A percentile compares a stretch with the other conserved stretches of the same genome.
phyloP scores from a whole-genome alignment of 164 flowering plant genomes.

The Nymphaea colorata region DNA sequence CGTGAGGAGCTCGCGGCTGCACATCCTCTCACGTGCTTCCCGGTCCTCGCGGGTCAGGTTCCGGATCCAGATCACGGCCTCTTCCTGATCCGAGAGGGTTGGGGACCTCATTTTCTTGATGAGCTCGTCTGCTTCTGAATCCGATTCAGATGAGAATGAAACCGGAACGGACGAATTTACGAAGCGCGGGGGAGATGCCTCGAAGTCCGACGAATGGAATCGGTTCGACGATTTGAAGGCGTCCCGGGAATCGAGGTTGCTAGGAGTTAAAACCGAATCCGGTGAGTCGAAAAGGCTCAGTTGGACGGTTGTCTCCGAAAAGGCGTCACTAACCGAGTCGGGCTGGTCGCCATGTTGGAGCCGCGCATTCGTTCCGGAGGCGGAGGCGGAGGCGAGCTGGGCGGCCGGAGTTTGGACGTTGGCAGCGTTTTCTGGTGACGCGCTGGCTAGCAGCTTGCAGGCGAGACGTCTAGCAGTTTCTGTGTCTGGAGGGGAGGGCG shows the following conservation, averaged over 20 bases:
- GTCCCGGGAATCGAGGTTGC: too few species aligned
- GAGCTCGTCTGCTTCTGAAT: too few species aligned
- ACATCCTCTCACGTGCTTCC: background rate
- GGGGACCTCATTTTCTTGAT: background rate
- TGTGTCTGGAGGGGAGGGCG: conserved; percentile 30
- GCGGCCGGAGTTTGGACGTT: background rate
- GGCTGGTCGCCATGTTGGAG: background rate
- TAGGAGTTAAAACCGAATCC: too few species aligned
- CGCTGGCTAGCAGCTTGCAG: conserved; percentile 13
- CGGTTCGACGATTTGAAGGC: too few species aligned
- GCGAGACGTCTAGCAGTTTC: conserved; percentile 25
- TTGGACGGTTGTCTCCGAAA: too few species aligned
- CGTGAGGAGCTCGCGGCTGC: background rate
- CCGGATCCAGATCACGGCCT: background rate
- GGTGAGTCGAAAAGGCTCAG: too few species aligned
- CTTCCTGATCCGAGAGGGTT: background rate
- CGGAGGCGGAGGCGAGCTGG: background rate
- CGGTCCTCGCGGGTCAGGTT: background rate
- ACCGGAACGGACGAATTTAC: too few species aligned
- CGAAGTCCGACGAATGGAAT: too few species aligned
- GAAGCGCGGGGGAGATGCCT: too few species aligned
- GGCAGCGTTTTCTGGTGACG: background rate
- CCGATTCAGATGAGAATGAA: too few species aligned
- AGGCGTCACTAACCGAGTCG: background rate
- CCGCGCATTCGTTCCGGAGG: background rate